Evolutionary conservation across 495 filamentous ascomycete species (phyloP).

Genomic region (Aspergillus haitiensis): DNA sequence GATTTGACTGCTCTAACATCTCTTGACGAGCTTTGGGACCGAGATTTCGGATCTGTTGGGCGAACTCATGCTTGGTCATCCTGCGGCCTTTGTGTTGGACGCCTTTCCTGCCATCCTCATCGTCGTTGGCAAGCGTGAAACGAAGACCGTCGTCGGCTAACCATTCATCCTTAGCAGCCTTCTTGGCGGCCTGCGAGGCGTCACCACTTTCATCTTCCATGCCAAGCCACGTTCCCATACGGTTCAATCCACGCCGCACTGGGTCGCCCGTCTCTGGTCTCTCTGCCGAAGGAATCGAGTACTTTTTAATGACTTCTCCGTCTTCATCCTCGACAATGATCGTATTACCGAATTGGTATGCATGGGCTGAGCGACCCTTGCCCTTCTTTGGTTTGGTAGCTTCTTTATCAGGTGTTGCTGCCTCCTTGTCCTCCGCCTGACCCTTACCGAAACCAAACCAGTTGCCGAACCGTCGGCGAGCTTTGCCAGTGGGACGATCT

Average conservation of each 20-base stretch:
- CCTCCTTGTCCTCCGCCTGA: slow-evolving; percentile 23
- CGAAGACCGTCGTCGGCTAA: slow-evolving; percentile 76
- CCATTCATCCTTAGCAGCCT: slow-evolving; percentile 40
- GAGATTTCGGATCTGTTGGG: slow-evolving; percentile 75
- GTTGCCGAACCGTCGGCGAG: slow-evolving; percentile 35
- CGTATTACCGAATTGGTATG: slow-evolving; percentile 94
- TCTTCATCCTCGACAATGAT: slow-evolving; percentile 98
- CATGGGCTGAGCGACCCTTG: slow-evolving; percentile 67
- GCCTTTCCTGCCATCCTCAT: slow-evolving; percentile 33
- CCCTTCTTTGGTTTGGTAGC: slow-evolving; percentile 25
- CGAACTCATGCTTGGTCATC: slow-evolving; percentile 91
- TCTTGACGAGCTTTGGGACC: slow-evolving; percentile 74
- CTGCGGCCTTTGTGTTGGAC: slow-evolving; percentile 59
- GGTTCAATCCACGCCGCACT: slow-evolving; percentile 51
- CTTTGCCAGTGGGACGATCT: slow-evolving; percentile 35
- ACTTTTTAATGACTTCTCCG: slow-evolving; percentile 96
- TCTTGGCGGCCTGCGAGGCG: slow-evolving; percentile 36
- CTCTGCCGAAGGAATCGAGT: slow-evolving; percentile 67
- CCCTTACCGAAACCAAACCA: slow-evolving; percentile 46
- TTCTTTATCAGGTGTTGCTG: slow-evolving; percentile 23
- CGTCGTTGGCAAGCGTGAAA: slow-evolving; percentile 68
- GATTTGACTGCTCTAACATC: slow-evolving; percentile 66
- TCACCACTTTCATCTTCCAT: slow-evolving; percentile 50
- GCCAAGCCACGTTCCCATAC: slow-evolving; percentile 66
- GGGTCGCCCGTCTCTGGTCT: slow-evolving; percentile 31